Evolutionary conservation across 2,329 filamentous ascomycete species (phyloP), one percentile per base, ranked within the genome.

Genomic region (Fusarium musae): DNA sequence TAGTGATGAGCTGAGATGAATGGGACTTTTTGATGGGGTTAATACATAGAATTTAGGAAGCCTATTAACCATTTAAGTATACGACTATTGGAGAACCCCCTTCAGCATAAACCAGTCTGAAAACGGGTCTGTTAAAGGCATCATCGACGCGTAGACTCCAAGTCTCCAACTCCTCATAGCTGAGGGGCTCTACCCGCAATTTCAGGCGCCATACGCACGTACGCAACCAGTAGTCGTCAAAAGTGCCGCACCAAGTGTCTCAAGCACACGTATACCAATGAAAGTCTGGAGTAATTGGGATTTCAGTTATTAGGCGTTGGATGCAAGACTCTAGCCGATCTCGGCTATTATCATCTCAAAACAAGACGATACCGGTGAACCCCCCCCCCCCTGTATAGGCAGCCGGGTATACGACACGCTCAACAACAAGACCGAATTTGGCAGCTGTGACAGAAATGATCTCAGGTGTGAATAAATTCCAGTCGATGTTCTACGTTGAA

Each of bases 221-320:
- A 39, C 13, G 34, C 19, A 40, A 28, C 9, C 3, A 28, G 2
- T 12, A 28, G 2, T 53, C 17, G 12, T 39, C 23, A 21, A 53
- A 37, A 37, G 15, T 28, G 9, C 34, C 23, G 23, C 34, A 12
- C 13, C 2, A 12, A 21, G 19, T 28, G 2, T 13, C 13, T 17
- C 3, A 7, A 39, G 19, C 7, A 39, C 8, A 54, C 50, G 23
- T n/a, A n/a, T 6, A 40, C 9, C 2, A 21, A 11, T n/a, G 0
- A 53, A 21, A 28, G 50, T 15, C 50, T 39, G 13, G 10, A 7
- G 4, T 1, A 28, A 12, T 17, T 39, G 2, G 5, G 0, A 7
- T 2, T 53, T 21, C 2, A n/a, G 16, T 37, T 26, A 8, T 28
- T 10, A 0, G 6, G 4, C 2, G 2, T 9, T 5, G 2, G 2